Evolutionary conservation across 306 rosid species (phyloP).

Genomic region (Trichosanthes cucumerina): DNA sequence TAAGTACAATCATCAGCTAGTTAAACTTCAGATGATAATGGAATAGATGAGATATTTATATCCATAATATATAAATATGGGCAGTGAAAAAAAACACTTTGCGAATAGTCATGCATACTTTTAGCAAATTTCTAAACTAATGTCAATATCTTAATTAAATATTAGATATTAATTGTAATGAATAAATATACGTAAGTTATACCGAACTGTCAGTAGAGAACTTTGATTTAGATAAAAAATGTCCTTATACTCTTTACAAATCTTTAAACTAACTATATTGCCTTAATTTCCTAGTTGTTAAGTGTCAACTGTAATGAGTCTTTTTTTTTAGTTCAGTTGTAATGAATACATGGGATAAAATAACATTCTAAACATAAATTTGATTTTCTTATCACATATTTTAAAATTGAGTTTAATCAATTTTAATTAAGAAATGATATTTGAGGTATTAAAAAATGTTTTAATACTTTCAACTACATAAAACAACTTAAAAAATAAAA

Average conservation of each 20-base stretch:
- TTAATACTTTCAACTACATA: neutral
- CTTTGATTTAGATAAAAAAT: neutral
- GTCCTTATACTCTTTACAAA: neutral
- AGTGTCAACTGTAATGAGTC: neutral
- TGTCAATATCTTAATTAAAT: neutral
- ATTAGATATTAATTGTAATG: neutral
- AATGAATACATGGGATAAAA: neutral
- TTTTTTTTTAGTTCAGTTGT: no score
- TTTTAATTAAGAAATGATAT: neutral
- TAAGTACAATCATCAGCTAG: neutral
- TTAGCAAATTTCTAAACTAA: neutral
- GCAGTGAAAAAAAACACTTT: neutral
- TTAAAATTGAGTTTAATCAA: neutral
- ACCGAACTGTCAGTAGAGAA: neutral
- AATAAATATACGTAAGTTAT: neutral
- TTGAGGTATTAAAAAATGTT: neutral
- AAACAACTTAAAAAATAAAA: neutral
- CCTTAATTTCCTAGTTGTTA: neutral
- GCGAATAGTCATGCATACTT: neutral
- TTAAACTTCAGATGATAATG: neutral
- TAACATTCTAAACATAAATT: neutral
- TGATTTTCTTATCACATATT: neutral
- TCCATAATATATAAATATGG: neutral
- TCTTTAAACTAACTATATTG: neutral
- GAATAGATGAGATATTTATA: neutral